Evolutionary conservation across 805 yeast genomes (phyloP), one percentile per base, ranked within the genome.

Genomic region (Isabelozyma heimii): DNA sequence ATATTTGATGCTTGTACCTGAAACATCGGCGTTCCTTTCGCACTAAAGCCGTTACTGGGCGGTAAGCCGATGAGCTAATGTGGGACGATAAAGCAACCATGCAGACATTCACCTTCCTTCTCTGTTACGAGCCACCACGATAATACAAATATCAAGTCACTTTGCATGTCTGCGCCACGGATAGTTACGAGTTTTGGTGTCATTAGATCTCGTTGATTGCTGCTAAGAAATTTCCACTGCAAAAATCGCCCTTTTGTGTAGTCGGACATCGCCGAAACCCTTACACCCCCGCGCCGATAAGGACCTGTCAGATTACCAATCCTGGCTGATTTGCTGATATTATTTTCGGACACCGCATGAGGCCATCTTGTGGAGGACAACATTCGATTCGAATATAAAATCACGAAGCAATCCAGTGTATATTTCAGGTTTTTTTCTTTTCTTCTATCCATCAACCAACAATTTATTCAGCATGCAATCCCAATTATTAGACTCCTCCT

Each of bases 401-500:
- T 10, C n/a, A 30, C n/a, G 10, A 30, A 30, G 35, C 35, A 10
- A 30, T 30, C 35, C 35, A 9, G 5, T 10, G n/a, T 5, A 10
- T 13, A 6, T 13, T 10, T 30, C 35, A 13, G n/a, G n/a, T n/a
- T 5, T 30, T 30, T 30, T 30, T 8, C n/a, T 30, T 30, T 30
- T 30, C n/a, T 13, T 30, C 35, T 30, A 30, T 30, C 35, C 35
- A 30, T 30, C 35, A 20, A 20, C 24, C 24, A 20, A n/a, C 38
- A n/a, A 5, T 20, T 20, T 20, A 20, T 20, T 20, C 24, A 40
- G 10, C 44, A 42, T 42, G 44, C 37, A 42, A 27, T 57, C 60
- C 12, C 52, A 52, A 50, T 58, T 67, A 51, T 26, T 71, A 38
- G 64, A 75, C 8, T 85, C 95, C 26, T 73, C 88, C 28, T 91